Evolutionary conservation across 164 flowering plant genomes (phyloP), one percentile per base, ranked within the genome.

Genomic region (Santalum album): DNA sequence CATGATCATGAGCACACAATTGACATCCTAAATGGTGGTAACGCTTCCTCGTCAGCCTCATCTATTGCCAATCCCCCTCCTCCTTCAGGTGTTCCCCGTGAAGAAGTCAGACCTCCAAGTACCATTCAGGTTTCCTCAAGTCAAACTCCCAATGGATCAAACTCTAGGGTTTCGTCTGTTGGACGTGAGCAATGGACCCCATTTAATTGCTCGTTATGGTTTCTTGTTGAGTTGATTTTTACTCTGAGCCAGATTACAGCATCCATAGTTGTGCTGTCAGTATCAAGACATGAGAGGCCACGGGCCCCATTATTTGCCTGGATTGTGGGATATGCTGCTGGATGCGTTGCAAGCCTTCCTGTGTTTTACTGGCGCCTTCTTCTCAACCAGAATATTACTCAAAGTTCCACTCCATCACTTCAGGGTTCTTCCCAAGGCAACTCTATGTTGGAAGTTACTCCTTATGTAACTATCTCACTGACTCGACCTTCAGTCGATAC

Each of bases 161-260:
- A 57, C 40, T 51, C 74, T 12, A 72, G 66, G 35, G 70, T 53
- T 48, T 63, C 76, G 0, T 52, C 84, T 15, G 34, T 68, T 55
- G 76, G 70, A 45, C 88, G 76, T 47, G 87, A 77, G 7, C 72
- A 64, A 7, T 72, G 92, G 71, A 90, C 88, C 68, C 98, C 90
- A 1, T 63, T 87, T 53, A 81, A 79, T 70, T 82, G 94, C 39
- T 86, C 79, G 36, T 56, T 86, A 53, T 90, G 98, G 98, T 80
- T 87, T 62, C 80, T 85, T 11, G 63, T 86, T 64, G 96, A 87
- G 69, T 61, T 83, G 24, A 58, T 75, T 27, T 71, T 87, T 27
- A 80, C 84, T 27, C 52, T 82, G 45, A 58, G 82, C 56, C 95
- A 88, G 68, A 83, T 88, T 54, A 65, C 76, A 65, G 89, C 76